Evolutionary conservation across 352 stramenopile genomes (phyloP).

Genomic region (Phytopythium montanum): DNA sequence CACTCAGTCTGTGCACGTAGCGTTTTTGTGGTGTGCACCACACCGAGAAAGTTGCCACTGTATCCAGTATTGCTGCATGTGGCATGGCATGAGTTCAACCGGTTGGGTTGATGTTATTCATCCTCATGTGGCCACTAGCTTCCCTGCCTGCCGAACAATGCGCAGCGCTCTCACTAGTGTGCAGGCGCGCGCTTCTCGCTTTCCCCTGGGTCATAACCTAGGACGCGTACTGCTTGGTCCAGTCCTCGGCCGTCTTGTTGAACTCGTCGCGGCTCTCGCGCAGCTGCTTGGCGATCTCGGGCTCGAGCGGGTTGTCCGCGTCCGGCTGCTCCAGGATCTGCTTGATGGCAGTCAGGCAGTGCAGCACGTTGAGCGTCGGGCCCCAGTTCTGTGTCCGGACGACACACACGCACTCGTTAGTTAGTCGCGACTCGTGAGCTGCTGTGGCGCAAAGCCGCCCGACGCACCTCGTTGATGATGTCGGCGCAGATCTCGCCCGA

Average conservation of each 20-base stretch:
- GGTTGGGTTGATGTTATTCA: no score
- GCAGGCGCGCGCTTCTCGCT: neutral
- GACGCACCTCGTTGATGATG: slow-evolving; percentile 86
- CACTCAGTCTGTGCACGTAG: no score
- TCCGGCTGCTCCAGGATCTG: slow-evolving; percentile 95
- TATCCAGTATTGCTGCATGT: no score
- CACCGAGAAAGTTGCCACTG: no score
- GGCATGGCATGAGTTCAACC: no score
- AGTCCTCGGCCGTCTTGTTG: slow-evolving; percentile 91
- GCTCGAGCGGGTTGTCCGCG: slow-evolving; percentile 95
- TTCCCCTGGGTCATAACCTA: slow-evolving; percentile 23
- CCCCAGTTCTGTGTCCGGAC: slow-evolving; percentile 88
- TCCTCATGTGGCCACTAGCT: no score
- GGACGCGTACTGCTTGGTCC: slow-evolving; percentile 89
- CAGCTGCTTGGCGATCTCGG: slow-evolving; percentile 93
- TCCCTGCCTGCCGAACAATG: neutral
- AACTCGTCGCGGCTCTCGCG: slow-evolving; percentile 93
- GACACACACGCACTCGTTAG: neutral
- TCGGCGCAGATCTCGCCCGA: slow-evolving; percentile 96
- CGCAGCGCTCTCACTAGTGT: neutral
- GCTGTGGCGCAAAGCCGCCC: neutral
- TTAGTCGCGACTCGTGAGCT: neutral
- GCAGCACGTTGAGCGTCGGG: slow-evolving; percentile 93
- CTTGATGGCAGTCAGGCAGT: slow-evolving; percentile 91
- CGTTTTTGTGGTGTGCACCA: no score